phyloP scores from a whole-genome alignment of 2,329 filamentous ascomycete species.

The Fusarium fujikuroi region DNA sequence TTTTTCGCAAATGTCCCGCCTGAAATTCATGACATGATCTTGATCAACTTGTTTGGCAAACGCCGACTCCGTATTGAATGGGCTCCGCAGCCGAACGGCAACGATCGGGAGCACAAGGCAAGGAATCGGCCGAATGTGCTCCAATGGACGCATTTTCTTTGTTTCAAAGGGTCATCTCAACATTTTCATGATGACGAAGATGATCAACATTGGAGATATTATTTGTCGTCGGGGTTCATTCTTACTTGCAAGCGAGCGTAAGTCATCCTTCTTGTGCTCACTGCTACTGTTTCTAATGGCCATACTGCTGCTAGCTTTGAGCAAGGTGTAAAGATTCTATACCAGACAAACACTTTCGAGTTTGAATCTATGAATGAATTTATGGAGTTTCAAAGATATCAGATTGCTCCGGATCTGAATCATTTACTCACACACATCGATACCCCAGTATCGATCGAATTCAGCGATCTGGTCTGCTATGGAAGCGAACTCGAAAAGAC shows the following conservation, averaged over 20 bases:
- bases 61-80: not conserved
- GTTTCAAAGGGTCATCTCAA: not conserved
- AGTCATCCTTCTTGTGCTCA: not conserved
- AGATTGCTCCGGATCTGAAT: not conserved
- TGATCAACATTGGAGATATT: not conserved
- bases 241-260: conserved; percentile 17
- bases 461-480: not conserved
- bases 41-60: not conserved
- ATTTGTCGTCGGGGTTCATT: not conserved
- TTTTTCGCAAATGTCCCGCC: not conserved
- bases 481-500: not conserved
- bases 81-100: not conserved
- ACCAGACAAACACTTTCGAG: not conserved
- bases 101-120: not conserved
- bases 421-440: not conserved
- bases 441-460: not conserved
- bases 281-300: not conserved
- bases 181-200: not conserved
- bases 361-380: not conserved
- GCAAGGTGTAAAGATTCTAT: not conserved
- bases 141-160: not conserved
- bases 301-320: not conserved
- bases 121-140: too few relatives aligned
- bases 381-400: not conserved
- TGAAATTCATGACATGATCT: not conserved